A percentile compares a stretch with the other conserved stretches of the same genome.
Conservation (phyloP, 2,329 filamentous ascomycete genomes). For the Aspergillus tamarii region DNA sequence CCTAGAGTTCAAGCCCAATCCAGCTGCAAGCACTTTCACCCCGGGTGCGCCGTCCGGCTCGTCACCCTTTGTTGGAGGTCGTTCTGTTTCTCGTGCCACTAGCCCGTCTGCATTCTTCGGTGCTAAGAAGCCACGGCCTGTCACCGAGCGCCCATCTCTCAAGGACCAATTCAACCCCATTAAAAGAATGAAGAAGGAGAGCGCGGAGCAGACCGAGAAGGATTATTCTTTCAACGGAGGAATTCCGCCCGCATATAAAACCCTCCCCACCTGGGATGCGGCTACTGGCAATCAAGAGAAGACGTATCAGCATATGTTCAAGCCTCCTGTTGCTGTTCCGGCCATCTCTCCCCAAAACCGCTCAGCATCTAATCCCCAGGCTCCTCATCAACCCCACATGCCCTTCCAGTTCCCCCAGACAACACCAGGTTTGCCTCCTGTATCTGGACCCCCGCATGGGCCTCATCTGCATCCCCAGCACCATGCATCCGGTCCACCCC, state of each 20-base stretch:
- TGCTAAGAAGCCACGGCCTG: conserved; percentile 70
- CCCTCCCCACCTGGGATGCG: conserved; percentile 80
- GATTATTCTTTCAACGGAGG: conserved; percentile 78
- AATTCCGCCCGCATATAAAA: conserved; percentile 83
- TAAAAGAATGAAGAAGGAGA: conserved; percentile 71
- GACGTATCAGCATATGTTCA: conserved; percentile 80
- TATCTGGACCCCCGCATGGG: conserved; percentile 74
- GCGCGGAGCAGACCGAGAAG: conserved; percentile 54
- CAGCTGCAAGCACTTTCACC: conserved; percentile 78
- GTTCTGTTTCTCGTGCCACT: conserved; percentile 49
- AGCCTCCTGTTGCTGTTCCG: conserved; percentile 62
- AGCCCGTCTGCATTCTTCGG: conserved; percentile 63
- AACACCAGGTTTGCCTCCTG: conserved; percentile 67
- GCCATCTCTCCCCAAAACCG: conserved; percentile 73
- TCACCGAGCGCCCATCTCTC: conserved; percentile 58
- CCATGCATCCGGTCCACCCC: conserved; percentile 68
- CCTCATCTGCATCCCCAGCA: conserved; percentile 77
- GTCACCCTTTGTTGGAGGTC: conserved; percentile 60
- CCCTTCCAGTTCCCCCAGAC: conserved; percentile 81
- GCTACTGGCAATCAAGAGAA: conserved; percentile 72
- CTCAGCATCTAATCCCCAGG: conserved; percentile 63
- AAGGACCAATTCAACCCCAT: conserved; percentile 64
- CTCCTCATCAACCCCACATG: conserved; percentile 81
- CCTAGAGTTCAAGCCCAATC: conserved; percentile 82
- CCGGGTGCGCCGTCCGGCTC: conserved; percentile 68